These are phyloP conservation scores for Coelastrella sp. DNA, from an alignment of 139 green algal genomes.

Conservation along the genomic window DNA sequence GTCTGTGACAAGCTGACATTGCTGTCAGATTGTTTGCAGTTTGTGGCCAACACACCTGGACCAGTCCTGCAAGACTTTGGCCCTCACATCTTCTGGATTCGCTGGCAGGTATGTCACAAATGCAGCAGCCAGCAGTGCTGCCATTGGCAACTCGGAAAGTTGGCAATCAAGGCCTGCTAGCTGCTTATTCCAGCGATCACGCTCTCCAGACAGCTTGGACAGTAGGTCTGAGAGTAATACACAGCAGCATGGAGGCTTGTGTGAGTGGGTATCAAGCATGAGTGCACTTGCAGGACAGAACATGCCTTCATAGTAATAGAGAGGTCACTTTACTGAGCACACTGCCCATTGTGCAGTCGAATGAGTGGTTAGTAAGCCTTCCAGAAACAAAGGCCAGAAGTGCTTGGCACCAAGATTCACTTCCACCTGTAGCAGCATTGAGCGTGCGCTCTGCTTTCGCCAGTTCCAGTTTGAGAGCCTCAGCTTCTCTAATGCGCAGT, in stretches of 20 bases:
- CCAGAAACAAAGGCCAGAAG: too few species aligned
- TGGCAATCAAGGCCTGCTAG: conserved; percentile 56
- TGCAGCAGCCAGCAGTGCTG: conserved; percentile 65
- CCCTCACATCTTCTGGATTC: conserved; percentile 68
- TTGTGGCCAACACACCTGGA: not conserved
- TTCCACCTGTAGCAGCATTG: conserved; percentile 54
- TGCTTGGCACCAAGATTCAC: not conserved
- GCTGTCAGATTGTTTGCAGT: too few species aligned
- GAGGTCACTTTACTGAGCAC: too few species aligned
- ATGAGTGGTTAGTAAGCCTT: too few species aligned
- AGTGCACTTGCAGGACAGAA: not conserved
- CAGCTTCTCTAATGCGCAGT: conserved; percentile 36
- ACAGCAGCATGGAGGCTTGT: not conserved
- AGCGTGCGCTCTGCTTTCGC: conserved; percentile 79
- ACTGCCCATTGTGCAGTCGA: too few species aligned
- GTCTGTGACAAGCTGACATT: not conserved
- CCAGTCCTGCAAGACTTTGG: not conserved
- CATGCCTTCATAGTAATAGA: not conserved
- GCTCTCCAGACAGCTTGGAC: conserved; percentile 80
- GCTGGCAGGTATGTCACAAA: conserved; percentile 77
- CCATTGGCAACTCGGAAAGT: conserved; percentile 64
- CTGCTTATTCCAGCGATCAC: conserved; percentile 73
- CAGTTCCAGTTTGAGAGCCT: conserved; percentile 54
- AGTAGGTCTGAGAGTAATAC: conserved; percentile 65
- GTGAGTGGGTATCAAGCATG: not conserved